Evolutionary conservation across 768 basidiomycete species (phyloP), one percentile per base, ranked within the genome.

Genomic region (Mycena albidolilacea): DNA sequence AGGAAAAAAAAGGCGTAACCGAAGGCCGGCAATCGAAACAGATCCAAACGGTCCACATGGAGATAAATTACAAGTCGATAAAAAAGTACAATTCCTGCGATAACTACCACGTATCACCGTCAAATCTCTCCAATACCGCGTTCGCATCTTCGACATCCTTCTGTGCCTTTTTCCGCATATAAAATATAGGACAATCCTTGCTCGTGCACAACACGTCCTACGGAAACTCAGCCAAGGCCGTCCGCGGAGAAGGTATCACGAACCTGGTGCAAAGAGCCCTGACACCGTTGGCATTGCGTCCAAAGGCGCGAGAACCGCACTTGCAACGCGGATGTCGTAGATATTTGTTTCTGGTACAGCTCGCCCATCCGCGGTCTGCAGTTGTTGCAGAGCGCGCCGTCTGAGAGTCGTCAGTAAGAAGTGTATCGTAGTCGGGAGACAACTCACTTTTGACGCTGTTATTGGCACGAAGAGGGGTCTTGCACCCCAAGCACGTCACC

Each of bases 231-330:
- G 35, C 35, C 14, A 5, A 59, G 74, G 41, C 8, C 17, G 15
- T 38, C 5, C 15, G 37, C 61, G 23, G 15, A 66, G 14, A 59
- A 55, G 17, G 38, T 2, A 38, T 35, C 15, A 76, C 81, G 38
- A 70, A 93, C 93, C 86, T 98, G 97, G 84, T 99, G 98, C 60
- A 99, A 86, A 19, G 98, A 99, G 15, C 98, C 98, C 80, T 99
- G 98, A 85, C 98, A 99, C 35, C 98, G 90, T 79, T 99, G 98
- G 77, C 98, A 99, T 79, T 99, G 97, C 1, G 98, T 99, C 98
- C 98, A 99, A 30, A 99, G 81, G 61, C 97, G 90, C 21, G 97
- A 94, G 81, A 98, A 99, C 59, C 95, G 91, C 8, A 97, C 92
- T 86, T 99, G 96, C 57, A 93, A 85, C 23, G 90, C 89, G 0